A percentile compares a stretch with the other conserved stretches of the same genome.
phyloP scores from a whole-genome alignment of 75 land plant genomes.

The Pinus tabuliformis region DNA sequence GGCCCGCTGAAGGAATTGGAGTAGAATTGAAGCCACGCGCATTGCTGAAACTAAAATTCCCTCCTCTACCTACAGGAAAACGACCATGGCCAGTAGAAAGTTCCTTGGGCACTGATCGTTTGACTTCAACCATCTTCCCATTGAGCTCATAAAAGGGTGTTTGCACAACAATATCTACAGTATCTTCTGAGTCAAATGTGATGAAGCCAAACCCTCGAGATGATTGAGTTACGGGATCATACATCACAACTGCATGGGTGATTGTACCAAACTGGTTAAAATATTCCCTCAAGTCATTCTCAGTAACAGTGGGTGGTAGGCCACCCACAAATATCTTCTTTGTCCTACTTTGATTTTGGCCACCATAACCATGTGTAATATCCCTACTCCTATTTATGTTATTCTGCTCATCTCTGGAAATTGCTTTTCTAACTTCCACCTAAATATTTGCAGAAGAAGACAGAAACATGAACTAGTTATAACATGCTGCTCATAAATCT shows the following conservation, averaged over 20 bases:
- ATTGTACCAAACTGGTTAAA: conserved; percentile 57
- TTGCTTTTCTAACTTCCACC: conserved; percentile 56
- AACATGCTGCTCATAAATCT: conserved; percentile 1
- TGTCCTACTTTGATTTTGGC: conserved; percentile 41
- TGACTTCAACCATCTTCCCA: conserved; percentile 96
- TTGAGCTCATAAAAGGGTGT: conserved; percentile 95
- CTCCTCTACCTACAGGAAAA: conserved; percentile 26
- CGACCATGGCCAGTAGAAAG: conserved; percentile 49
- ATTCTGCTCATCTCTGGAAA: conserved; percentile 53
- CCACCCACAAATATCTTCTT: conserved; percentile 66
- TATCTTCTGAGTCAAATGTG: conserved; percentile 90
- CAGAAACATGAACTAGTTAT: not conserved
- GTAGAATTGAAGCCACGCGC: conserved; percentile 8
- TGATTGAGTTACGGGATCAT: conserved; percentile 51
- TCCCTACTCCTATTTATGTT: conserved; percentile 22
- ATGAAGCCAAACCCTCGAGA: conserved; percentile 65
- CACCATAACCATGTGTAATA: conserved; percentile 20
- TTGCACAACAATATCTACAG: conserved; percentile 75
- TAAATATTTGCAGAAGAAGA: not conserved
- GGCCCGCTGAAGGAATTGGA: conserved; percentile 7
- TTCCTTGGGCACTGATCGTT: conserved; percentile 90
- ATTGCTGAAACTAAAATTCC: conserved; percentile 41
- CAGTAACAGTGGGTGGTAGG: conserved; percentile 41
- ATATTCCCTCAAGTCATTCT: conserved; percentile 49
- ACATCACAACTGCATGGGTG: conserved; percentile 52